Percentiles rank a stretch among this genome's conserved stretches.
Conservation (phyloP, 768 basidiomycete genomes). For the Suillus tomentosus region DNA sequence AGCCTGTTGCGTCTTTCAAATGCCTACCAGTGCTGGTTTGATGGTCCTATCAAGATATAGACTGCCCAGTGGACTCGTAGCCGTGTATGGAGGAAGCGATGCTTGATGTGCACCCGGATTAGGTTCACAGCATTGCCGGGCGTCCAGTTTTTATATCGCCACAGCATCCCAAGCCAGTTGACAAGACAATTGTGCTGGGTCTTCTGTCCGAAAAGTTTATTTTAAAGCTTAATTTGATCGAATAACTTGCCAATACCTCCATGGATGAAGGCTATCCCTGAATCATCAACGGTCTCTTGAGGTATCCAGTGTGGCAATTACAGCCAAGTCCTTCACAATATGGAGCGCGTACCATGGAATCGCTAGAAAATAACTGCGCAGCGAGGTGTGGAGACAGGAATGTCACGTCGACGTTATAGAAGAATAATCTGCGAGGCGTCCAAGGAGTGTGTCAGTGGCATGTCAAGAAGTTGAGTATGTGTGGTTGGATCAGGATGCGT, state of each 20-base stretch:
- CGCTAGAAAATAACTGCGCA: constrained; percentile 93
- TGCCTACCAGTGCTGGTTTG: constrained; percentile 95
- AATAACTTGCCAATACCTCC: constrained; percentile 72
- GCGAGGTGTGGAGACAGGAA: constrained; percentile 98
- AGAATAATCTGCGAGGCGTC: constrained; percentile 89
- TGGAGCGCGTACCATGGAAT: constrained; percentile 98
- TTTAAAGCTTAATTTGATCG: constrained; percentile 83
- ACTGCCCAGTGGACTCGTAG: constrained; percentile 82
- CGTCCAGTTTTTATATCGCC: constrained; percentile 94
- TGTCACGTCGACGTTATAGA: constrained; percentile 87
- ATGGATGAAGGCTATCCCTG: constrained; percentile 81
- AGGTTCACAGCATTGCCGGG: constrained; percentile 99
- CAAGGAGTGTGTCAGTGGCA: constrained; percentile 96
- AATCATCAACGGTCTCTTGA: constrained; percentile 58
- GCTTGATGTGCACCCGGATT: constrained; percentile 93
- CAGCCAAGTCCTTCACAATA: constrained; percentile 90
- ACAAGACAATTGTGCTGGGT: too few species aligned
- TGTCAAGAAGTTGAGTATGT: constrained; percentile 72
- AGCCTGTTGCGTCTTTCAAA: constrained; percentile 61
- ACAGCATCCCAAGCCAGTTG: constrained; percentile 80
- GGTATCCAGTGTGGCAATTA: constrained; percentile 44
- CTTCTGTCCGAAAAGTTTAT: not conserved
- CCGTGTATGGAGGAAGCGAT: constrained; percentile 89
- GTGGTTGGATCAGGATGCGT: not conserved
- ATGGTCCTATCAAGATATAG: constrained; percentile 95